Base-by-base conservation (phyloP, 2,329 filamentous ascomycete genomes). In the Huntiella abstrusa region DNA sequence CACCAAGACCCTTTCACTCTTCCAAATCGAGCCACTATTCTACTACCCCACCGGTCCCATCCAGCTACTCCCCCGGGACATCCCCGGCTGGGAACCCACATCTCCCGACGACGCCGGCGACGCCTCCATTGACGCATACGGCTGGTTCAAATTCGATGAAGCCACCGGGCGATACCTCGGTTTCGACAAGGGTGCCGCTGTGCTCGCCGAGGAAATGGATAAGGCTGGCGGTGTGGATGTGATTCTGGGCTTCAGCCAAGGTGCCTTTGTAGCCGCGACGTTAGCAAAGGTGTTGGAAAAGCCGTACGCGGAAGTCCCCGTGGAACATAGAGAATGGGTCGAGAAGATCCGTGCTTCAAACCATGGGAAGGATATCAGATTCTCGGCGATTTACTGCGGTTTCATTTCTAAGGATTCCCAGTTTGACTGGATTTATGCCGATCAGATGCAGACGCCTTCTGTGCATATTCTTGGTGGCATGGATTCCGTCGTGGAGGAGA, bases 401-500 rank as follows among this genome's bases (percentile, higher is more conserved):
- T 93, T 93, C 58, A 72, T 67, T 33, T 75, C 82, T 0, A 65
- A 72, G 2, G 71, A 75, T 34, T 60, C 67, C 12, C 62, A 71
- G 37, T 77, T 92, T 57, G 59, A 60, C 35, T 83, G 73, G 45
- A 58, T 62, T 41, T 92, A 84, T 57, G 73, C 83, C 54, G 84
- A 83, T 12, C 69, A 71, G 58, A 79, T 95, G 49, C 60, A 58
- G 51, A 94, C 87, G 50, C 83, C 84, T 0, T 75, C 82, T 51
- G 59, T 93, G 61, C 85, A 94, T 63, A 80, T 86, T 54, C 60
- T 94, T 19, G 88, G 88, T 1, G 80, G 76, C 46, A 64, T 94
- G 54, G 88, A 95, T 64, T 84, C 80, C 2, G 83, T 95, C 1
- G 87, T 96, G 0, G 83, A 86, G 32, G 87, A 95, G 65, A 61